Conservation (phyloP, 495 filamentous ascomycete species). For the Talaromyces borbonicus region DNA sequence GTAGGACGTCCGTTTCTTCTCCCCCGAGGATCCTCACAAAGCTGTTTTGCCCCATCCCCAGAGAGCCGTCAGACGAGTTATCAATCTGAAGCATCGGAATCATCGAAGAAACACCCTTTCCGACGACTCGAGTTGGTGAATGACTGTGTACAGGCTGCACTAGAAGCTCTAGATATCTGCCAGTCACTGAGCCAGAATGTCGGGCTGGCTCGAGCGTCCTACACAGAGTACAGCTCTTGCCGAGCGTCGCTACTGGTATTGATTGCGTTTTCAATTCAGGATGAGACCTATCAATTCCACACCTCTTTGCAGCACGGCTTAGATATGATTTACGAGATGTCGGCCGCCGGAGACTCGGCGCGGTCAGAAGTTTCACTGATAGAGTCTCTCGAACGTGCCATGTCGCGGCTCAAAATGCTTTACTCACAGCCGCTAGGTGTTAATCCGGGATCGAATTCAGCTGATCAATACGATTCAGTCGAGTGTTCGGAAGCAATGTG, state of each 20-base stretch:
- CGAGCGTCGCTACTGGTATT: conserved; percentile 40
- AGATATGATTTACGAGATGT: conserved; percentile 40
- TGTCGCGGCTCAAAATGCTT: too few relatives aligned
- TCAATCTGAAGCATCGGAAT: conserved; percentile 20
- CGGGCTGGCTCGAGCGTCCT: conserved; percentile 39
- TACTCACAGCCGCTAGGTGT: too few relatives aligned
- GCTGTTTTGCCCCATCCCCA: neutral
- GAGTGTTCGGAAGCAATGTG: too few relatives aligned
- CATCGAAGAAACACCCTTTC: conserved; percentile 27
- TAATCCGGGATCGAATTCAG: too few relatives aligned
- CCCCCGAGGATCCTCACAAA: conserved; percentile 21
- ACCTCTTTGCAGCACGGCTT: conserved; percentile 36
- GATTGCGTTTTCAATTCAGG: conserved; percentile 33
- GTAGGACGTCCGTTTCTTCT: conserved; percentile 40
- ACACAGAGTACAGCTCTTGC: conserved; percentile 42
- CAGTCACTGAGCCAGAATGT: conserved; percentile 34
- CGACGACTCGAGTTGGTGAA: conserved; percentile 33
- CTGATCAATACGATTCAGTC: too few relatives aligned
- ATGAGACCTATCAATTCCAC: conserved; percentile 34
- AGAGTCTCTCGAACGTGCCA: conserved; percentile 38
- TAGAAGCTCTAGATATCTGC: conserved; percentile 38
- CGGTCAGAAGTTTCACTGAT: conserved; percentile 39
- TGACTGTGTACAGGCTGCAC: conserved; percentile 38
- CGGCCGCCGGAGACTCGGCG: conserved; percentile 38
- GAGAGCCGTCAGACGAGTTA: conserved; percentile 17